phyloP scores from a whole-genome alignment of 169 alveolate genomes.

The Plasmodium coatneyi region DNA sequence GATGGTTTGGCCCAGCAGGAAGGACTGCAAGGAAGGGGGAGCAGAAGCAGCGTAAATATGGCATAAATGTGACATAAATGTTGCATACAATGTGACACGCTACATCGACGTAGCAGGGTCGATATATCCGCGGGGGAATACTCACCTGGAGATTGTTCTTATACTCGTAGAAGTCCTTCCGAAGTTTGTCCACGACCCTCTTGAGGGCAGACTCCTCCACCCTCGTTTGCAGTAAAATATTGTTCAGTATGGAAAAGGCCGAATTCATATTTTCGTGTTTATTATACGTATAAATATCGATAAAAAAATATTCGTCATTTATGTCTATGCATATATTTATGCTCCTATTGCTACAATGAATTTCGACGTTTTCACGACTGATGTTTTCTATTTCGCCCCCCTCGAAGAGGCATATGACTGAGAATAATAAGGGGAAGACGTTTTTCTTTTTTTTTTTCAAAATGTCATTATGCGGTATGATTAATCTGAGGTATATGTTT shows the following conservation, averaged over 20 bases:
- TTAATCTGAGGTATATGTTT: constrained; percentile 36
- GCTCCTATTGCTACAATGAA: constrained; percentile 84
- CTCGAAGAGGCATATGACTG: constrained; percentile 84
- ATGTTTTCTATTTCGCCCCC: constrained; percentile 89
- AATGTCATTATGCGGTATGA: constrained; percentile 70
- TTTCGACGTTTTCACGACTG: constrained; percentile 87
- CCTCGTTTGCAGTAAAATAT: constrained; percentile 51
- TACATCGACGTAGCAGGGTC: neutral
- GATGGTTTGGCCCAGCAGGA: constrained; percentile 80
- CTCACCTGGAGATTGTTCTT: constrained; percentile 75
- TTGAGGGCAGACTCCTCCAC: constrained; percentile 69
- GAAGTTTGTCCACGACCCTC: constrained; percentile 77
- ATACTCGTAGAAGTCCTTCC: constrained; percentile 83
- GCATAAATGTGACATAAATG: neutral
- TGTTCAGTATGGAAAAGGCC: constrained; percentile 67
- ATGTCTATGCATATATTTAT: constrained; percentile 84
- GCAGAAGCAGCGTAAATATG: neutral
- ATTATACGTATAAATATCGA: constrained; percentile 81
- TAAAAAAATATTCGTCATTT: constrained; percentile 84
- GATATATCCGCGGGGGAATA: neutral
- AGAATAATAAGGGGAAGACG: constrained; percentile 34
- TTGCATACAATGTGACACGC: neutral
- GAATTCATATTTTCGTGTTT: constrained; percentile 40
- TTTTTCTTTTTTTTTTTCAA: constrained; percentile 31
- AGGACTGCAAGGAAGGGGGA: constrained; percentile 54